Conservation (phyloP, 2,329 filamentous ascomycete genomes). For the Fusarium tjaetaba region DNA sequence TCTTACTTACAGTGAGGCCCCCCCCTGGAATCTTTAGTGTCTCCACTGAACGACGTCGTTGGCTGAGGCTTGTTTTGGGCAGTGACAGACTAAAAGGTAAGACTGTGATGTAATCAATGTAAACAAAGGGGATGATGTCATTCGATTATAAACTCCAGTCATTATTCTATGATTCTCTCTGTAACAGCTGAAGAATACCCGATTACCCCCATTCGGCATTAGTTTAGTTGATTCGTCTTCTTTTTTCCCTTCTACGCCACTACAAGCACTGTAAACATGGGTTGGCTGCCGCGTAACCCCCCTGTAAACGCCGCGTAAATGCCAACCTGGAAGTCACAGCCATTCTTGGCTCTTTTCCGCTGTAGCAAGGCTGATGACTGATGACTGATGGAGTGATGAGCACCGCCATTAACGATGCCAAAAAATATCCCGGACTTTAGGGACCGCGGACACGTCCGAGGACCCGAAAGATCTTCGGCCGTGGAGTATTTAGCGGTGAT, state of each 20-base stretch:
- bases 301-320: slow-evolving; percentile 15
- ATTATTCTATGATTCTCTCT: neutral
- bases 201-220: neutral
- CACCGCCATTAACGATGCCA: neutral
- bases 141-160: neutral
- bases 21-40: neutral
- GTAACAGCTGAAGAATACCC: neutral
- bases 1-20: neutral
- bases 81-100: neutral
- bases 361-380: slow-evolving; percentile 5
- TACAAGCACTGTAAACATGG: neutral
- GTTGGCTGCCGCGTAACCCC: slow-evolving; percentile 14
- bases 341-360: slow-evolving; percentile 5
- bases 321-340: slow-evolving; percentile 10
- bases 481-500: neutral
- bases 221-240: neutral
- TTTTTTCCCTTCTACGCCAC: neutral
- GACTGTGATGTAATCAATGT: slow-evolving; percentile 25
- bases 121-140: slow-evolving; percentile 17
- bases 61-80: slow-evolving; percentile 21
- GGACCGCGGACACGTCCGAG: slow-evolving; percentile 5
- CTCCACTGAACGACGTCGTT: slow-evolving; percentile 23
- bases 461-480: slow-evolving; percentile 2
- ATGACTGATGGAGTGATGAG: neutral
- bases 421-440: slow-evolving; percentile 11